Percentiles rank a stretch among this genome's conserved stretches.
These are phyloP conservation scores for Saturnispora bothae DNA, from an alignment of 805 yeast species.

Conservation along the genomic window DNA sequence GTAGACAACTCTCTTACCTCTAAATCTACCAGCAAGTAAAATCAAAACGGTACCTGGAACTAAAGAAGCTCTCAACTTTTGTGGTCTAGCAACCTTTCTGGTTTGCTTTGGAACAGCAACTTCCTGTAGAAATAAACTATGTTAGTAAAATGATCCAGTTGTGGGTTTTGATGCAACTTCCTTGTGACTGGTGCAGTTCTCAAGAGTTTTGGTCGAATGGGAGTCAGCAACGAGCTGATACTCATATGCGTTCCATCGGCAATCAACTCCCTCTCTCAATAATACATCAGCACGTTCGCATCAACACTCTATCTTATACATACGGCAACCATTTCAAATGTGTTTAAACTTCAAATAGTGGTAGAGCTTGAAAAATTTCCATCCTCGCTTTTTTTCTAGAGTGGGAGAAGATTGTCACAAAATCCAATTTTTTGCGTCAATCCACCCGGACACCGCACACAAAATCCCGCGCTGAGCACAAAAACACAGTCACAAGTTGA, in stretches of 20 bases:
- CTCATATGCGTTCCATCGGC: too few relatives aligned
- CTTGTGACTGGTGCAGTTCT: too few relatives aligned
- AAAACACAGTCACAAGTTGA: conserved; percentile 15
- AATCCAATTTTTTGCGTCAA: background rate
- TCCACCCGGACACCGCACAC: conserved; percentile 12
- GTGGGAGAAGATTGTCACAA: background rate
- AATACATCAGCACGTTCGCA: too few relatives aligned
- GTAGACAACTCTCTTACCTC: conserved; percentile 99
- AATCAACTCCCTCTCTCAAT: too few relatives aligned
- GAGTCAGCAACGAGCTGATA: too few relatives aligned
- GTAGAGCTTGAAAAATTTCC: conserved; percentile 3
- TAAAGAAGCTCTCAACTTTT: conserved; percentile 88
- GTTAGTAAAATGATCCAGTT: conserved; percentile 6
- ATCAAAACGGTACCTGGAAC: conserved; percentile 98
- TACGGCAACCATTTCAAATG: conserved; percentile 25
- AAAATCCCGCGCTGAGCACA: background rate
- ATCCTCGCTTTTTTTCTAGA: background rate
- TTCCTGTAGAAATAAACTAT: conserved; percentile 31
- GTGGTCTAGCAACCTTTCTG: conserved; percentile 88
- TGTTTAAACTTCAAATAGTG: conserved; percentile 1
- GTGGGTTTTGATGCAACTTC: too few relatives aligned
- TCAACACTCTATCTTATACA: conserved; percentile 13
- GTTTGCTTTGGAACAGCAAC: conserved; percentile 76
- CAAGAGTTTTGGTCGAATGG: too few relatives aligned
- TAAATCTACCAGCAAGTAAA: conserved; percentile 97